phyloP scores from a whole-genome alignment of 1,284 basidiomycete genomes.

The Pyrrhoderma lamaoense region DNA sequence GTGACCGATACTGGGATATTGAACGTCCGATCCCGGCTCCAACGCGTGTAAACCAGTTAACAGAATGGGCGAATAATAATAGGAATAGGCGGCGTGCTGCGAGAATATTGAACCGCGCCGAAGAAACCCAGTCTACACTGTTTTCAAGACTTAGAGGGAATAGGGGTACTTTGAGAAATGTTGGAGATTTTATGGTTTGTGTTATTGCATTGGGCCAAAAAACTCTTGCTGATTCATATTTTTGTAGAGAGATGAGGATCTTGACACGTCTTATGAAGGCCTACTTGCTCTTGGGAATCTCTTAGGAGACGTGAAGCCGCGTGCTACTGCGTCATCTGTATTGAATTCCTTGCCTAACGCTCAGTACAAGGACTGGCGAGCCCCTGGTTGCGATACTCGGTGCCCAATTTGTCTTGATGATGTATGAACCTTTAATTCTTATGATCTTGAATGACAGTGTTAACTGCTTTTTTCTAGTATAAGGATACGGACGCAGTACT shows the following conservation, averaged over 20 bases:
- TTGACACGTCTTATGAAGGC: slow-evolving; percentile 64
- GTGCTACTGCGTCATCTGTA: slow-evolving; percentile 51
- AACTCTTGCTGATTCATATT: slow-evolving; percentile 6
- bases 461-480: slow-evolving; percentile 41
- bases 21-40: background rate
- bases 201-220: background rate
- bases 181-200: slow-evolving; percentile 59
- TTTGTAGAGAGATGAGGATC: slow-evolving; percentile 59
- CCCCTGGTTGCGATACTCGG: slow-evolving; percentile 52
- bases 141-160: slow-evolving; percentile 16
- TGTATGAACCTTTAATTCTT: slow-evolving; percentile 36
- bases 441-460: slow-evolving; percentile 3
- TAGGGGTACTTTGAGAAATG: slow-evolving; percentile 22
- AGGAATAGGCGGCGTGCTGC: background rate
- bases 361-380: slow-evolving; percentile 59
- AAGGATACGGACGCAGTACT: slow-evolving; percentile 46
- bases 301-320: slow-evolving; percentile 58
- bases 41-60: background rate
- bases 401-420: slow-evolving; percentile 78
- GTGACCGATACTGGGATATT: too few species aligned
- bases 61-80: background rate
- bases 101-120: background rate
- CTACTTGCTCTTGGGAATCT: slow-evolving; percentile 48
- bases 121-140: slow-evolving; percentile 7
- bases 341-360: slow-evolving; percentile 51